These are phyloP conservation scores for Colletotrichum liriopes DNA, from an alignment of 2,329 filamentous ascomycete species.

Conservation along the genomic window DNA sequence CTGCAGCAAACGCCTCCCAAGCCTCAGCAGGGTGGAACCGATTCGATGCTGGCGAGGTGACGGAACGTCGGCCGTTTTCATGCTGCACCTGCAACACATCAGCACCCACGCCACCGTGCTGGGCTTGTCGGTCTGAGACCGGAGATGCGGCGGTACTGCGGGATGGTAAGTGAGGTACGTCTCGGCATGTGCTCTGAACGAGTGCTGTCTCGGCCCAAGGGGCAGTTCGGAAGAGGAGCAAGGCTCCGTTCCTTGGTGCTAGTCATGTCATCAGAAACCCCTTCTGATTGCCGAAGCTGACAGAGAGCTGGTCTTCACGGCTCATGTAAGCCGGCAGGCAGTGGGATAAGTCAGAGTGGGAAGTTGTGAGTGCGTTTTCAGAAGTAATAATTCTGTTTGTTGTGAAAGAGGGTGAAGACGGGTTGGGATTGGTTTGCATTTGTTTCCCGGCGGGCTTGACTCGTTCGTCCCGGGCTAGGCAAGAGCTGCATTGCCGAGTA, in stretches of 20 bases:
- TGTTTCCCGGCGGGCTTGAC: conserved; percentile 29
- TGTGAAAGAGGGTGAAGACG: conserved; percentile 33
- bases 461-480: conserved; percentile 26
- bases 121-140: conserved; percentile 26
- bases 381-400: conserved; percentile 9
- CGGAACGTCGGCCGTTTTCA: conserved; percentile 40
- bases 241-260: conserved; percentile 29
- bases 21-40: conserved; percentile 20
- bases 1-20: conserved; percentile 27
- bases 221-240: conserved; percentile 10
- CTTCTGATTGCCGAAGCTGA: conserved; percentile 30
- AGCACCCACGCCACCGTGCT: conserved; percentile 29
- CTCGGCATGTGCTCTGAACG: conserved; percentile 26
- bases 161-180: conserved; percentile 19
- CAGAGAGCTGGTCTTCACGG: conserved; percentile 25
- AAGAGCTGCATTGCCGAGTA: conserved; percentile 27
- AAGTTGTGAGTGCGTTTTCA: conserved; percentile 9
- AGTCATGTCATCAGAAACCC: conserved; percentile 29
- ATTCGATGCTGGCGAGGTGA: conserved; percentile 32
- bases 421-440: conserved; percentile 28
- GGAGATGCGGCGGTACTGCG: conserved; percentile 32
- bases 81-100: conserved; percentile 31
- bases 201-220: conserved; percentile 14
- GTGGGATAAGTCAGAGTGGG: conserved; percentile 12
- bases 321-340: conserved; percentile 27